Evolutionary conservation across 1,139 yeast genomes (phyloP).

Genomic region (Meyerozyma smithsonii): DNA sequence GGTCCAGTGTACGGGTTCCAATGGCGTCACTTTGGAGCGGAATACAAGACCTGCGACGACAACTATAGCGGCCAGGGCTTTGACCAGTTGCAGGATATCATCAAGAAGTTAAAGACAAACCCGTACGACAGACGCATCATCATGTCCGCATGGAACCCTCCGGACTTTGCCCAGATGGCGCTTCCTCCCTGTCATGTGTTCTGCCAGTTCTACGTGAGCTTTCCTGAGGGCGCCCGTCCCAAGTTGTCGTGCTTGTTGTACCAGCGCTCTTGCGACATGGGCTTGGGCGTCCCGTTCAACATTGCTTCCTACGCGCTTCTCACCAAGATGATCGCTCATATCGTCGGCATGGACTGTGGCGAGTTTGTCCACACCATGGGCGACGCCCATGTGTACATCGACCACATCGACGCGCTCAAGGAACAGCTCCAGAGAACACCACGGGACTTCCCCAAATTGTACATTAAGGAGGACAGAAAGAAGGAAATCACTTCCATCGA

Average conservation of each 20-base stretch:
- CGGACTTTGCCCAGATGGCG: slow-evolving; percentile 91
- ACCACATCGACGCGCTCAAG: slow-evolving; percentile 86
- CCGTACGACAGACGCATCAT: slow-evolving; percentile 95
- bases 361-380: slow-evolving; percentile 95
- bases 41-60: slow-evolving; percentile 76
- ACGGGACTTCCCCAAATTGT: slow-evolving; percentile 70
- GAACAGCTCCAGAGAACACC: slow-evolving; percentile 77
- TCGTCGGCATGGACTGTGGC: slow-evolving; percentile 91
- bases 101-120: slow-evolving; percentile 72
- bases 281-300: slow-evolving; percentile 96
- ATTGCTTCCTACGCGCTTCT: slow-evolving; percentile 93
- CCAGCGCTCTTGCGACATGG: slow-evolving; percentile 99
- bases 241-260: slow-evolving; percentile 81
- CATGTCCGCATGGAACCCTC: slow-evolving; percentile 97
- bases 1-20: slow-evolving; percentile 99
- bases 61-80: slow-evolving; percentile 86
- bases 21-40: slow-evolving; percentile 99
- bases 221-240: slow-evolving; percentile 55
- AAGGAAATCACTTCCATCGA: slow-evolving; percentile 61
- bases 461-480: slow-evolving; percentile 52
- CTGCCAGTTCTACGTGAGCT: slow-evolving; percentile 88
- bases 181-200: slow-evolving; percentile 98
- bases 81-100: slow-evolving; percentile 82
- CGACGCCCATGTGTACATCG: slow-evolving; percentile 90
- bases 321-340: slow-evolving; percentile 92